Evolutionary conservation across 257 asterid genomes (phyloP).

Genomic region (Datura wrightii): DNA sequence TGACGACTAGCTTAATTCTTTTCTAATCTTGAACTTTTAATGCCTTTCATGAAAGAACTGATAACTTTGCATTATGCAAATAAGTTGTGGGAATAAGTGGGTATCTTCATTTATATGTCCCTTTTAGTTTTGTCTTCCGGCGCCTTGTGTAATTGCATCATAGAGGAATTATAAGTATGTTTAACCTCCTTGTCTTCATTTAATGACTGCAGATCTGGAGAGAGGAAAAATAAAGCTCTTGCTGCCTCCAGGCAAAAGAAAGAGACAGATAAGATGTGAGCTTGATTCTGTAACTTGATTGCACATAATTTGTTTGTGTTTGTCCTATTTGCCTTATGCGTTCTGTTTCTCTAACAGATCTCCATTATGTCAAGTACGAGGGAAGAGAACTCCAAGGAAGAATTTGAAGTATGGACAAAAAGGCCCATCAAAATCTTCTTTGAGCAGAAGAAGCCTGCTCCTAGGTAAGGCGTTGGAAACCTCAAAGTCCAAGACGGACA

Average conservation of each 20-base stretch:
- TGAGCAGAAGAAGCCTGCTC: slow-evolving; percentile 51
- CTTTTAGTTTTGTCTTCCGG: slow-evolving; percentile 10
- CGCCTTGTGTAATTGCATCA: too few species aligned
- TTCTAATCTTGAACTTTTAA: slow-evolving; percentile 19
- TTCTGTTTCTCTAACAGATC: slow-evolving; percentile 59
- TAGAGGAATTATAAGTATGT: slow-evolving; percentile 7
- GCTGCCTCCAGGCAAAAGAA: slow-evolving; percentile 56
- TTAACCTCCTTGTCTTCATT: neutral
- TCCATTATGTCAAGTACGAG: slow-evolving; percentile 65
- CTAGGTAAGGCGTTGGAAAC: slow-evolving; percentile 44
- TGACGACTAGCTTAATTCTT: slow-evolving; percentile 25
- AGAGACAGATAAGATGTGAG: slow-evolving; percentile 64
- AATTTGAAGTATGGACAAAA: slow-evolving; percentile 55
- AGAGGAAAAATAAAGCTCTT: slow-evolving; percentile 52
- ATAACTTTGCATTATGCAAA: slow-evolving; percentile 20
- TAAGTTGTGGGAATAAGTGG: slow-evolving; percentile 1
- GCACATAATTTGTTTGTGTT: slow-evolving; percentile 26
- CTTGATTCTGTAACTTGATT: slow-evolving; percentile 33
- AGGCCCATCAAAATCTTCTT: slow-evolving; percentile 47
- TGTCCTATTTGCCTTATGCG: slow-evolving; percentile 38
- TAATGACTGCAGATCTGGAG: slow-evolving; percentile 60
- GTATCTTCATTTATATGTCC: slow-evolving; percentile 25
- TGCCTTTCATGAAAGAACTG: neutral
- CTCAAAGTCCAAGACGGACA: slow-evolving; percentile 44
- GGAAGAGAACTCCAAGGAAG: slow-evolving; percentile 85